Evolutionary conservation across 441 rosid genomes (phyloP).

Genomic region (Jatropha multifida): DNA sequence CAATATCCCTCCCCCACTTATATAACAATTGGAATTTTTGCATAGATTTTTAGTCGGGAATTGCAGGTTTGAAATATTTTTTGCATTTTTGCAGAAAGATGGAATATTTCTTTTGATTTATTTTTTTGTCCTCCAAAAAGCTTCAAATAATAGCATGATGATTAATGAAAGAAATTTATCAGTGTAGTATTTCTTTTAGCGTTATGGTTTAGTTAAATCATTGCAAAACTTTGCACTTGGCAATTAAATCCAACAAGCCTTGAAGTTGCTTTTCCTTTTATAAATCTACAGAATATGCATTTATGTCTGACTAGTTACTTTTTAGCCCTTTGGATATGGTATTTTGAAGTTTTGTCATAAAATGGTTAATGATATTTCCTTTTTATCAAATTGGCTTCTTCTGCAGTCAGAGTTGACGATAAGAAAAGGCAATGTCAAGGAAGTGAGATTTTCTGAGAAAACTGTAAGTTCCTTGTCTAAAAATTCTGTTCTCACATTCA

Average conservation of each 20-base stretch:
- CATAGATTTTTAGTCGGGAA: too few relatives aligned
- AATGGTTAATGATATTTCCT: background rate
- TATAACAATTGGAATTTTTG: too few relatives aligned
- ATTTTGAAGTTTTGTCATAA: background rate
- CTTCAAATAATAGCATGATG: background rate
- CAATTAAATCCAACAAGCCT: background rate
- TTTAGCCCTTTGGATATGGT: background rate
- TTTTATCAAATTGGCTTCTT: constrained; percentile 14
- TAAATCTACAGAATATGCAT: background rate
- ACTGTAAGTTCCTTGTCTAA: constrained; percentile 54
- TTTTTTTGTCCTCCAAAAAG: background rate
- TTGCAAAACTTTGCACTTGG: background rate
- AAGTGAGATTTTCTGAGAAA: constrained; percentile 75
- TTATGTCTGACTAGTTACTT: background rate
- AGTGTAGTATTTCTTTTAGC: background rate
- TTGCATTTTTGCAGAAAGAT: too few relatives aligned
- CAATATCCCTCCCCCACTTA: too few relatives aligned
- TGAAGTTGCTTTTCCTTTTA: background rate
- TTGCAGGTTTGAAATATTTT: too few relatives aligned
- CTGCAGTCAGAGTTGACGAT: constrained; percentile 52
- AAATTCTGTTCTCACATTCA: constrained; percentile 1
- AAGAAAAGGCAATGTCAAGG: constrained; percentile 57
- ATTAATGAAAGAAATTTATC: background rate
- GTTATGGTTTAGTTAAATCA: background rate
- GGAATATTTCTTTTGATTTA: background rate